Percentiles rank a stretch among this genome's conserved stretches.
Evolutionary conservation across 345 rosid species (phyloP).

Genomic region (Clarkia xantiana): DNA sequence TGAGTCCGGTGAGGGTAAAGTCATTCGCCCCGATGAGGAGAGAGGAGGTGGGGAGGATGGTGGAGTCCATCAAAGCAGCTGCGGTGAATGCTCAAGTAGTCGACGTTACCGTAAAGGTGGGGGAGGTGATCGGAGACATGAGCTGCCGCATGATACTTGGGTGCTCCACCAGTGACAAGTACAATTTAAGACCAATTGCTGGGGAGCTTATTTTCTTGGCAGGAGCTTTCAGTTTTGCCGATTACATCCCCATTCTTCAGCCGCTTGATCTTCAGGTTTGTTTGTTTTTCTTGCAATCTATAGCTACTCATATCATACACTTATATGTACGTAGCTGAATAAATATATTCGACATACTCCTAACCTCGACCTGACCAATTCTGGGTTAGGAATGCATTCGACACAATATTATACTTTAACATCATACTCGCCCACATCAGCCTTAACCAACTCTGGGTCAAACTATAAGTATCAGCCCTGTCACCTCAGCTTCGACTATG

Average conservation of each 20-base stretch:
- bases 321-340: no score
- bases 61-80: not conserved
- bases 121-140: not conserved
- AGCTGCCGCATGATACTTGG: conserved; percentile 4
- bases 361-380: no score
- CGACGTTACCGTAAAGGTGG: conserved; percentile 7
- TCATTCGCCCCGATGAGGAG: conserved; percentile 10
- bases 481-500: no score
- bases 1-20: conserved; percentile 15
- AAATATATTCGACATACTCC: no score
- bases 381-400: no score
- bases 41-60: conserved; percentile 6
- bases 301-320: not conserved
- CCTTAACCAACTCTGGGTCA: no score
- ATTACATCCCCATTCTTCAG: not conserved
- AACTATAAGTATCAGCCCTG: no score
- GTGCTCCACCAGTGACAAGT: not conserved
- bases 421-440: no score
- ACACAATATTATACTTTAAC: no score
- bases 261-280: conserved; percentile 6
- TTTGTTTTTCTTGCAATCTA: not conserved
- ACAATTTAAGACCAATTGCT: not conserved
- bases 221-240: not conserved
- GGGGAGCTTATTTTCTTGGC: not conserved
- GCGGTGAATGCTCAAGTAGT: not conserved